Evolutionary conservation across 805 yeast genomes (phyloP), one percentile per base, ranked within the genome.

Genomic region (Ogataea pini): DNA sequence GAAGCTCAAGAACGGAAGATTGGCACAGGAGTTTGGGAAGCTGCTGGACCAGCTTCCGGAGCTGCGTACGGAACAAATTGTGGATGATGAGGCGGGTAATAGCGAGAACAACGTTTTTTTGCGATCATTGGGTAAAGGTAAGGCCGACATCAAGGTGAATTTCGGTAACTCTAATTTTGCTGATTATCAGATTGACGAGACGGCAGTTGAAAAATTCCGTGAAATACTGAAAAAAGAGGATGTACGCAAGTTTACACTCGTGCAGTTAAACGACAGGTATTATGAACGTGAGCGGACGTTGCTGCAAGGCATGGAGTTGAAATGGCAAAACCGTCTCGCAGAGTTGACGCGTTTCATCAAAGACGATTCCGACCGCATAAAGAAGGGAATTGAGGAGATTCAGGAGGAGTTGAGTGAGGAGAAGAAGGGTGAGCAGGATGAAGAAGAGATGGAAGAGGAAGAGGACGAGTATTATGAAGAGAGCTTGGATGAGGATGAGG

Each of bases 281-380:
- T 60, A 60, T 39, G 58, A 58, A 39, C 42, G 55, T 4, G 63
- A 66, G 44, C 50, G 59, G 5, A 42, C 48, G 4, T 16, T 31
- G 14, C 25, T 67, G 36, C 55, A 55, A 19, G 50, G 48, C 12
- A 33, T 60, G 51, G 60, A 64, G 29, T 34, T 50, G 18, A 64
- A 64, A 48, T 68, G 69, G 70, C 49, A 50, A 24, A 44, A 47
- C n/a, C 57, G 63, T 33, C 46, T 67, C 41, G 44, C 38, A 8
- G 51, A 52, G 28, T 43, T 65, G 31, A 52, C 49, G 13, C 40
- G 44, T 16, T 67, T 65, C 40, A 28, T 63, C 5, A 52, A 48
- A 10, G 51, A 53, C 12, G 67, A 66, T 45, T 18, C 57, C 4
- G 32, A 28, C 14, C 40, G 38, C 10, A 19, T 66, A n/a, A 54